Conservation (phyloP, 345 rosid genomes). For the Eucalyptus urophylla region DNA sequence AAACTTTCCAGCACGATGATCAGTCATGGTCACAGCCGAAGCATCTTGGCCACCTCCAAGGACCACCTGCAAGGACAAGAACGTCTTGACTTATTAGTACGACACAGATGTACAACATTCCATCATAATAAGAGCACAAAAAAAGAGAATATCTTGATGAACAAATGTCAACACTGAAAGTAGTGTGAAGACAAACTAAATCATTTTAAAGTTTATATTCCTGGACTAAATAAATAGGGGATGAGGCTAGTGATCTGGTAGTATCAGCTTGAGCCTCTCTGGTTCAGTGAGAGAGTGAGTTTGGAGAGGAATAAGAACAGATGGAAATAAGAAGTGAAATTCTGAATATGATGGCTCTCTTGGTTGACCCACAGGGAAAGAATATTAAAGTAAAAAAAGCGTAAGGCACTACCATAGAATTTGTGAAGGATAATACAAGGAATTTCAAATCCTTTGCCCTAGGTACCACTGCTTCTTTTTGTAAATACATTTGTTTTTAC, state of each 20-base stretch:
- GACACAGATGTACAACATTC: not conserved
- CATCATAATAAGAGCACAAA: not conserved
- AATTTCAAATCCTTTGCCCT: not conserved
- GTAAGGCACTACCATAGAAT: not conserved
- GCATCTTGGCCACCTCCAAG: slow-evolving; percentile 99
- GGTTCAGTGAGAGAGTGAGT: not conserved
- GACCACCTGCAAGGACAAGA: slow-evolving; percentile 44
- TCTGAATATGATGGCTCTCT: not conserved
- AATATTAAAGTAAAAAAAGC: not conserved
- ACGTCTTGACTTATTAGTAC: not conserved
- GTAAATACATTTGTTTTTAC: not conserved
- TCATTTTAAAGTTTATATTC: not conserved
- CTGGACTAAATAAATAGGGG: not conserved
- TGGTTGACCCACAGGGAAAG: not conserved
- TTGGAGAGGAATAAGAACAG: not conserved
- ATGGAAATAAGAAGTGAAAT: not conserved
- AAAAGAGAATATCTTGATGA: not conserved
- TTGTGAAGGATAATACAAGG: not conserved
- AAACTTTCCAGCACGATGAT: slow-evolving; percentile 96
- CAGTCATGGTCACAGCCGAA: slow-evolving; percentile 91
- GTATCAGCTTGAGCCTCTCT: not conserved
- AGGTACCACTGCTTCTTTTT: not conserved
- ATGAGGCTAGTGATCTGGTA: not conserved
- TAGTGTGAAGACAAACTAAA: not conserved
- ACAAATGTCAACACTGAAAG: not conserved